A percentile compares a stretch with the other conserved stretches of the same genome.
These are phyloP conservation scores for Margaritispora aquatica DNA, from an alignment of 495 filamentous ascomycete species.

Conservation along the genomic window DNA sequence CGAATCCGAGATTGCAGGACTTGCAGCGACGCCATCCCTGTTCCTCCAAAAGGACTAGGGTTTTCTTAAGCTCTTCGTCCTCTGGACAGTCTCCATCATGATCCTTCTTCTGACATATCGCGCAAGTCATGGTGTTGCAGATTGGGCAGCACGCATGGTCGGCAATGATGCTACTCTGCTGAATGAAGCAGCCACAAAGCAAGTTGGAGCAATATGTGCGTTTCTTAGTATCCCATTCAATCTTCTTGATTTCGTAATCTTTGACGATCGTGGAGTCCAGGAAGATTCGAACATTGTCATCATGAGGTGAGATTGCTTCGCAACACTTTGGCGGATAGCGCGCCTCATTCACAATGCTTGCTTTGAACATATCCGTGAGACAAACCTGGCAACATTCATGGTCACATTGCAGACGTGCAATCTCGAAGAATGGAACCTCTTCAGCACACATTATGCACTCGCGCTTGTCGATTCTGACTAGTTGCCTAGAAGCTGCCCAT, in stretches of 20 bases:
- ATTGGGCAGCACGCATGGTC: slow-evolving; percentile 27
- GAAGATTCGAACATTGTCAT: slow-evolving; percentile 10
- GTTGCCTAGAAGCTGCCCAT: not conserved
- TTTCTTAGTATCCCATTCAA: slow-evolving; percentile 23
- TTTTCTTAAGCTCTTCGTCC: not conserved
- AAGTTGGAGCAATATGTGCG: slow-evolving; percentile 25
- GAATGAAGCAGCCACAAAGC: slow-evolving; percentile 21
- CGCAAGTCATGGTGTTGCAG: slow-evolving; percentile 33
- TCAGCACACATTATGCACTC: slow-evolving; percentile 17
- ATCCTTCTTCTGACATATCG: slow-evolving; percentile 29
- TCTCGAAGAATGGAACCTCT: slow-evolving; percentile 5
- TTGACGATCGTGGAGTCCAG: slow-evolving; percentile 10
- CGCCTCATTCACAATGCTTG: slow-evolving; percentile 15
- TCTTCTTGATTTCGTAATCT: slow-evolving; percentile 20
- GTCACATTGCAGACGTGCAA: slow-evolving; percentile 12
- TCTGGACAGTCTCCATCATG: slow-evolving; percentile 19
- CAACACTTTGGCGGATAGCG: slow-evolving; percentile 20
- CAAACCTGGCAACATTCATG: slow-evolving; percentile 20
- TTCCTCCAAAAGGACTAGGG: not conserved
- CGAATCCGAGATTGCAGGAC: slow-evolving; percentile 16
- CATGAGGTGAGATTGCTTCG: slow-evolving; percentile 1
- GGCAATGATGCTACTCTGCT: slow-evolving; percentile 3
- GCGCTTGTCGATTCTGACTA: not conserved
- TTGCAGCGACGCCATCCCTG: slow-evolving; percentile 17
- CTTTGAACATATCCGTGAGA: slow-evolving; percentile 13